Evolutionary conservation across 768 basidiomycete species (phyloP), one percentile per base, ranked within the genome.

Genomic region (Candolleomyces aberdarensis): DNA sequence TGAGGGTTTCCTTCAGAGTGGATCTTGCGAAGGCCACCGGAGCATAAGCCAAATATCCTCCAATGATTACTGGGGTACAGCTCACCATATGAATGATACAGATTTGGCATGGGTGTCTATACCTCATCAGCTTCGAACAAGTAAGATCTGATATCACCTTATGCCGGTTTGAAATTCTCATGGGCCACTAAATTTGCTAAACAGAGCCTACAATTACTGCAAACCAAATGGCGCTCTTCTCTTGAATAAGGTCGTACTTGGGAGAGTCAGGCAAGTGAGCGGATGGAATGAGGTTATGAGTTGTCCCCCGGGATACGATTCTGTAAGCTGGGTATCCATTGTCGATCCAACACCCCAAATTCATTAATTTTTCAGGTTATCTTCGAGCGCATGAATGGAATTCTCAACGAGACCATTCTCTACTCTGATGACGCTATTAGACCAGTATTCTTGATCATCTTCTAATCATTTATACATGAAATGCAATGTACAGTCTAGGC

Each of bases 211-310:
- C 55, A 69, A 63, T 50, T 74, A 69, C 47, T 52, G 53, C 10
- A 48, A 60, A 20, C 64, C 65, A 5, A 48, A 39, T 2, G 73
- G 71, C 9, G 71, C 68, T 0, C 54, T 74, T 40, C 49, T 74
- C 11, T 59, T 74, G 29, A 68, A 70, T n/a, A 74, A 74, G 22
- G 73, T 72, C 31, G 63, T 74, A 17, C 61, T 74, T 5, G 73
- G 73, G 1, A 72, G 71, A 5, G 55, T 65, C 10, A 61, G 62
- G 11, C 51, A 51, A 11, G 71, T 72, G 11, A 66, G 32, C 40
- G 59, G 19, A 0, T 71, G 62, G 58, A 65, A 61, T 7, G 67
- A 66, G 47, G 71, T 72, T 6, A 68, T 55, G 62, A 58, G 69
- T 7, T 68, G 63, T 29, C 74, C 74, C 22, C 19, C 66, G 26